A percentile compares a stretch with the other conserved stretches of the same genome.
Evolutionary conservation across 148 eudicot genomes (phyloP).

Genomic region (Mesembryanthemum crystallinum): DNA sequence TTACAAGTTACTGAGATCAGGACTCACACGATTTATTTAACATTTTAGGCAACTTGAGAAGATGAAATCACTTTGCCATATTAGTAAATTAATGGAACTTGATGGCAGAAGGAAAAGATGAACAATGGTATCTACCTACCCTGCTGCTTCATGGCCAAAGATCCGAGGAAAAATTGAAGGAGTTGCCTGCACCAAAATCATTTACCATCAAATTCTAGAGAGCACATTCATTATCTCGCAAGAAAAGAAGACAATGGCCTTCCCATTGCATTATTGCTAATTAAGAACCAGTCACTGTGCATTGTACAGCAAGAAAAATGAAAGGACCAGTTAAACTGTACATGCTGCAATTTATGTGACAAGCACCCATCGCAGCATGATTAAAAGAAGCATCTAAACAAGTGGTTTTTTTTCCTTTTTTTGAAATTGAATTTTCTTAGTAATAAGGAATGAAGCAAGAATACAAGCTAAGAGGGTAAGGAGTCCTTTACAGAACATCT

Average conservation of each 20-base stretch:
- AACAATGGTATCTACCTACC: slow-evolving; percentile 38
- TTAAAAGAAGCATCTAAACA: background rate
- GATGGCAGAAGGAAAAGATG: slow-evolving; percentile 8
- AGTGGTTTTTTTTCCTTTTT: too few relatives aligned
- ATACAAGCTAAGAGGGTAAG: too few relatives aligned
- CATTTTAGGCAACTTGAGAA: background rate
- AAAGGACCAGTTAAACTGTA: background rate
- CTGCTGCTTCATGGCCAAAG: slow-evolving; percentile 98
- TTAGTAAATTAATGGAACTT: background rate
- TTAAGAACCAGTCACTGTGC: background rate
- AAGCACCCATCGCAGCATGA: background rate
- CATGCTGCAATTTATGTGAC: background rate
- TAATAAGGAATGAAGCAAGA: too few relatives aligned
- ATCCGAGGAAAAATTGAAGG: slow-evolving; percentile 77
- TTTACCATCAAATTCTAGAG: background rate
- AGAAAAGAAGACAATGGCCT: background rate
- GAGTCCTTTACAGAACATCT: too few relatives aligned
- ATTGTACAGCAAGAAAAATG: background rate
- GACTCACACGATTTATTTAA: too few relatives aligned
- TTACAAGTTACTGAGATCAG: too few relatives aligned
- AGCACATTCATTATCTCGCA: background rate
- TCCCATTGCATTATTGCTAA: background rate
- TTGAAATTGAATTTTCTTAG: too few relatives aligned
- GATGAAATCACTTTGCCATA: background rate
- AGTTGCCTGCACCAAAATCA: slow-evolving; percentile 54